Evolutionary conservation across 106 monocot genomes (phyloP), one percentile per base, ranked within the genome.

Genomic region (Narthecium ossifragum): DNA sequence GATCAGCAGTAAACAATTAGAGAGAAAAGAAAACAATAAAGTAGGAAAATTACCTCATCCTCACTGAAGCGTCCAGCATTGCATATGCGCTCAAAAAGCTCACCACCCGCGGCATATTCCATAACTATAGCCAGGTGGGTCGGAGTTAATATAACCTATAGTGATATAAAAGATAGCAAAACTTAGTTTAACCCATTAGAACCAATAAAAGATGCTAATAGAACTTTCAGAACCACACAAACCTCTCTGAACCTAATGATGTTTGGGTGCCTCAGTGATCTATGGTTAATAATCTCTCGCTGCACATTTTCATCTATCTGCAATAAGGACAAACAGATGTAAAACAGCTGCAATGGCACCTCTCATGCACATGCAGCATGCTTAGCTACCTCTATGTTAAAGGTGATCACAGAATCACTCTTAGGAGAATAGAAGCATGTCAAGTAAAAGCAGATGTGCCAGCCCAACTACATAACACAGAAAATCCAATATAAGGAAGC

Each of bases 51-150:
- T 39, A 74, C 74, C 74, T 74, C 74, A 62, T 74, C 74, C 73
- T 88, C 87, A 27, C 82, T 79, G 69, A 96, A 96, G 21, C 86
- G 77, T 2, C 94, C 94, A 57, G 90, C 85, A 55, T 78, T 90
- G 76, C 89, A 83, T 31, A 96, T 96, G 23, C 94, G 83, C 37
- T 96, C 83, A 66, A 96, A 96, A 59, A 96, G 83, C 66, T 96
- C 94, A 15, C 94, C 94, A 23, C 94, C 90, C 34, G 94, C 86
- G 41, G 94, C 94, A 78, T 86, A 96, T 70, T 96, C 94, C 94
- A 96, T 96, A 38, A 96, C 94, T 40, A 96, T 96, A 29, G 94
- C 94, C 30, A 96, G 64, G 83, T 96, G 94, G 2, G 94, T 96
- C 21, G 90, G 90, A 41, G 94, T 96, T 58, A 96, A 75, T 49